Base-by-base conservation (phyloP, 225 moss, liverwort and hornwort genomes). In the Bryum argenteum region DNA sequence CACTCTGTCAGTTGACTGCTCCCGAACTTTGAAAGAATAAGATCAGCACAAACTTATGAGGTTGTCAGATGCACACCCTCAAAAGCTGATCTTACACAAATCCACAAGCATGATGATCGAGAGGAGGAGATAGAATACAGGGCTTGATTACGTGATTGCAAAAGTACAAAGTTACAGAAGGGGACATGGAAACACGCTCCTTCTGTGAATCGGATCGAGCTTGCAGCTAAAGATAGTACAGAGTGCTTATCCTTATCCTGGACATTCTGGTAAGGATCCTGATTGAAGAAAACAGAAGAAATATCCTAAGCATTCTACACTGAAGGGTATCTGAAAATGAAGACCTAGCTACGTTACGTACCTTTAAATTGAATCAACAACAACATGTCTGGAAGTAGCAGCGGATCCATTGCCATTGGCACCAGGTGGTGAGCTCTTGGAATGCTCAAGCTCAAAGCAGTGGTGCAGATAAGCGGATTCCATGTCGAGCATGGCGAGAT, bases 401-500 rank as follows among this genome's bases (percentile, higher is more conserved):
- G 53, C 44, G 21, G 74, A 66, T 55, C 67, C 77, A 33, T 71
- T 74, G 48, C 58, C 77, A 52, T 56, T 11, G 44, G 14, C 41
- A 39, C 21, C 33, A n/a, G n/a, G n/a, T n/a, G n/a, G n/a, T 3
- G 33, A 33, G 33, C 33, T 72, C 55, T 58, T 70, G 61, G 2
- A 6, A 0, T 77, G 77, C 58, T 77, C 72, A 16, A 79, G 67
- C 75, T 82, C 81, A 21, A 81, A 82, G 59, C 74, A 71, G 8
- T 72, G 77, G 40, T 66, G 79, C 53, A 88, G 15, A 75, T 79
- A 88, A 15, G 81, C 70, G 8, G 79, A 50, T 77, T 88, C 87
- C 87, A 88, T 88, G 44, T 88, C 82, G 48, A 88, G 62, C 76
- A 79, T 74, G 5, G 81, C 79, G 13, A 88, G 81, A 62, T 88